Percentiles rank a stretch among this genome's conserved stretches.
Evolutionary conservation across 805 yeast species (phyloP).

Genomic region (Lachancea fermentati): DNA sequence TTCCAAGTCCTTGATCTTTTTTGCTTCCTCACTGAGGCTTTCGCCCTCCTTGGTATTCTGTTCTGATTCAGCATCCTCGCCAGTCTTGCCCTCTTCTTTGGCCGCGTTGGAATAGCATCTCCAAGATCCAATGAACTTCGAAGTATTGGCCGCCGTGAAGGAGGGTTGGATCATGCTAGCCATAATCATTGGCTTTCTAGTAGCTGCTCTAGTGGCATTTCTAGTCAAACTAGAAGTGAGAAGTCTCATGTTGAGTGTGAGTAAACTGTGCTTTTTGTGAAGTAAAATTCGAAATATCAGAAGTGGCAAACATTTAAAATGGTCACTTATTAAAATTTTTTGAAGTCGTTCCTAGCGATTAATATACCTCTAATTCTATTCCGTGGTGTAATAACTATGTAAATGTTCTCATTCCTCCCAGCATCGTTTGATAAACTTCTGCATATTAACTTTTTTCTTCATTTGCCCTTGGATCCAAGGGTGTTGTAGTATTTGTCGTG

Average conservation of each 20-base stretch:
- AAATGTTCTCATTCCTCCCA: conserved; percentile 43
- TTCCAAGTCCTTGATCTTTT: conserved; percentile 37
- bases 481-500: conserved; percentile 87
- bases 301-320: not conserved
- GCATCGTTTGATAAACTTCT: conserved; percentile 67
- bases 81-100: conserved; percentile 15
- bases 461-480: conserved; percentile 88
- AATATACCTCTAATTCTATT: not conserved
- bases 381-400: not conserved
- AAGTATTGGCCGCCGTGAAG: not conserved
- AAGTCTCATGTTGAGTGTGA: conserved; percentile 3
- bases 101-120: conserved; percentile 27
- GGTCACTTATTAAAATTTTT: not conserved
- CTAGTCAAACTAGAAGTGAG: conserved; percentile 1
- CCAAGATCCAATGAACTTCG: conserved; percentile 1
- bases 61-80: conserved; percentile 12
- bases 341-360: not conserved
- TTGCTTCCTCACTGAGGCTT: conserved; percentile 21
- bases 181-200: conserved; percentile 2
- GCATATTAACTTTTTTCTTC: conserved; percentile 74
- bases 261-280: not conserved
- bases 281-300: not conserved
- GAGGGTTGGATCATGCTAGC: not conserved
- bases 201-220: conserved; percentile 2
- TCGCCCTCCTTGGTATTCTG: conserved; percentile 8